Evolutionary conservation across 768 basidiomycete species (phyloP), one percentile per base, ranked within the genome.

Genomic region (Trametes punicea): DNA sequence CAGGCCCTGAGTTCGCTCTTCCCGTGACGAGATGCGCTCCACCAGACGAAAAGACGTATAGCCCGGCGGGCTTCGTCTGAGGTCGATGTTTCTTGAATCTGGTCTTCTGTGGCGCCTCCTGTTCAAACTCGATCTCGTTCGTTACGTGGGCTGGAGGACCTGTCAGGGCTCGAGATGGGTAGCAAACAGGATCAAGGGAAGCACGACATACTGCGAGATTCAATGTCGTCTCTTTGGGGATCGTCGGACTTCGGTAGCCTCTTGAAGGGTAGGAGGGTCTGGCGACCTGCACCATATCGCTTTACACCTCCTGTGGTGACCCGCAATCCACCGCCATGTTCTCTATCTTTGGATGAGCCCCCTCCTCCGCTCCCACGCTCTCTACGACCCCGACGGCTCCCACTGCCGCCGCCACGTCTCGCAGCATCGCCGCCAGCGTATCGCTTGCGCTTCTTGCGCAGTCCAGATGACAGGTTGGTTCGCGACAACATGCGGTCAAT

Each of bases 401-500:
- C 18, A 7, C 41, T 20, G 8, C 41, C 29, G 7, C 33, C n/a
- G 7, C 45, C 42, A 11, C 38, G 55, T n/a, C 45, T 18, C 2
- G 23, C 39, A 47, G 60, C 40, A 36, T 61, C 44, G 4, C 41
- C 48, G 31, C 63, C 51, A 60, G n/a, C 45, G 21, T 52, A 26
- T n/a, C 25, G 57, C 25, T 45, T 48, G 15, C 45, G 44, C 46
- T 53, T 56, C 18, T 26, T 40, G 7, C 33, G 45, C 3, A 6
- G 25, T 3, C 23, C 10, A 29, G 46, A 50, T 6, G 51, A 56
- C 40, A 59, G 64, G 20, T 71, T 69, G 2, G 77, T 77, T 44
- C 78, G 74, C 13, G 74, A 73, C 45, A 90, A 64, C 87, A 90
- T 90, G 66, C 81, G 82, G 61, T 89, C 84, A 44, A 90, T 86